These are phyloP conservation scores for Serendipita vermifera DNA, from an alignment of 768 basidiomycete species.

Conservation along the genomic window DNA sequence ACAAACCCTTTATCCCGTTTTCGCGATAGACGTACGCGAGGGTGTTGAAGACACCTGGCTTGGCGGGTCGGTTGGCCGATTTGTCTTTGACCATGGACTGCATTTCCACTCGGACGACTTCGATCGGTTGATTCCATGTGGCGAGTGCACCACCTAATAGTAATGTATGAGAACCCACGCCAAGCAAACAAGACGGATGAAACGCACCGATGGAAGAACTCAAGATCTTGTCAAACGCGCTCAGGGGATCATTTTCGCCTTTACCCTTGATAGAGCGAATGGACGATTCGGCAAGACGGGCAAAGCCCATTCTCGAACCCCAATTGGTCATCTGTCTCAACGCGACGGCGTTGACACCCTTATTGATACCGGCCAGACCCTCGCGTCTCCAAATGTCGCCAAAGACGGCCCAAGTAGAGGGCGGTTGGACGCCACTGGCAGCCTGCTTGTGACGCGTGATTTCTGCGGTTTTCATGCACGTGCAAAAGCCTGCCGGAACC, in stretches of 20 bases:
- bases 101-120: conserved; percentile 99
- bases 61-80: conserved; percentile 71
- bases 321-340: conserved; percentile 88
- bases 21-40: conserved; percentile 89
- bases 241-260: conserved; percentile 56
- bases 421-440: conserved; percentile 68
- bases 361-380: conserved; percentile 93
- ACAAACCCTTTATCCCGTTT: conserved; percentile 91
- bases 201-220: conserved; percentile 57
- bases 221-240: conserved; percentile 74
- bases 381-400: conserved; percentile 88
- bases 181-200: not conserved
- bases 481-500: conserved; percentile 97
- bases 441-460: conserved; percentile 93
- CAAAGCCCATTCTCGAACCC: conserved; percentile 93
- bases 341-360: conserved; percentile 93
- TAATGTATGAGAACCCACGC: not conserved
- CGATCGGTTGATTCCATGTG: conserved; percentile 99
- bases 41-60: conserved; percentile 84
- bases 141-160: conserved; percentile 77
- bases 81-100: conserved; percentile 93
- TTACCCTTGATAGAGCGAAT: conserved; percentile 74
- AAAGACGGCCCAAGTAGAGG: conserved; percentile 89
- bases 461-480: conserved; percentile 98
- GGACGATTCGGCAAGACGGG: conserved; percentile 72